These are phyloP conservation scores for Tulasnella sp. DNA, from an alignment of 768 basidiomycete species.

Conservation along the genomic window DNA sequence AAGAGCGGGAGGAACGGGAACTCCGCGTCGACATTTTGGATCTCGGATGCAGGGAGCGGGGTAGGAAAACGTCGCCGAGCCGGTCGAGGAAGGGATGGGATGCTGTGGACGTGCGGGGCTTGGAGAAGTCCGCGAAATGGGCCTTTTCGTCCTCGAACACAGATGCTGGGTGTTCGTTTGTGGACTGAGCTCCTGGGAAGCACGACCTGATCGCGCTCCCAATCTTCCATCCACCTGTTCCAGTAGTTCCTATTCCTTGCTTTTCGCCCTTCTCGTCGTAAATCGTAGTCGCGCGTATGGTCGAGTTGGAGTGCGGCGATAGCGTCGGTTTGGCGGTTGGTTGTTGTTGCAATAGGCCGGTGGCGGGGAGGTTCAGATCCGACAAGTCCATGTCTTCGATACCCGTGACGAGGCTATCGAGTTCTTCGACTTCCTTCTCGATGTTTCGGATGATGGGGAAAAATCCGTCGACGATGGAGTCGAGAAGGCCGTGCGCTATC, in stretches of 20 bases:
- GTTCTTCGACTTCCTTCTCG: constrained; percentile 74
- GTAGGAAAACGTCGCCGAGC: not conserved
- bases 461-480: constrained; percentile 93
- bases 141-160: not conserved
- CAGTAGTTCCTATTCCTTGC: not conserved
- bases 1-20: not conserved
- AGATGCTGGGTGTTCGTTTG: not conserved
- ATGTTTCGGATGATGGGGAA: constrained; percentile 83
- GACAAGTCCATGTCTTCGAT: constrained; percentile 23
- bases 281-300: not conserved
- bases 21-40: not conserved
- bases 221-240: not conserved
- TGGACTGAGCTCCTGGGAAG: not conserved
- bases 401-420: constrained; percentile 65
- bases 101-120: not conserved
- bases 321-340: not conserved
- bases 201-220: not conserved
- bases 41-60: not conserved
- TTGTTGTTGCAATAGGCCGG: not conserved
- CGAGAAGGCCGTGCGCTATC: constrained; percentile 91
- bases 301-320: not conserved
- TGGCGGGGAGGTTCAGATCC: not conserved
- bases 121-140: not conserved
- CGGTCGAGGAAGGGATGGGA: not conserved
- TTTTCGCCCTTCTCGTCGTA: not conserved